Percentiles rank a stretch among this genome's conserved stretches.
phyloP scores from a whole-genome alignment of 2,329 filamentous ascomycete species.

The Aspergillus hiratsukae region DNA sequence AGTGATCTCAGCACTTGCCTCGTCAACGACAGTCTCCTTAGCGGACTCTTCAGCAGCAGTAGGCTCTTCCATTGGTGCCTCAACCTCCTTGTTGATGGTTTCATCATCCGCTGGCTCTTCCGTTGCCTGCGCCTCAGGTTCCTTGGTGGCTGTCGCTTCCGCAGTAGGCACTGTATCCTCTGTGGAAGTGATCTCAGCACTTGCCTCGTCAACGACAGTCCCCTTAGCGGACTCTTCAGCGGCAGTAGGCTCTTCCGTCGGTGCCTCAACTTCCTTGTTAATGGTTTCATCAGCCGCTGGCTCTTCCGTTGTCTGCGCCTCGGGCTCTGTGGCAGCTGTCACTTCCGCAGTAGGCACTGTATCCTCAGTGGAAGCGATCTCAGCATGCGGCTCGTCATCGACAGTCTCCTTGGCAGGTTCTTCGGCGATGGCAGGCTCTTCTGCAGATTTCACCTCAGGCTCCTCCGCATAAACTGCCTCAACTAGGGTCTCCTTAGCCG shows the following conservation, averaged over 20 bases:
- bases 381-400: neutral
- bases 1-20: neutral
- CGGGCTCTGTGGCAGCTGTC: slow-evolving; percentile 7
- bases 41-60: slow-evolving; percentile 5
- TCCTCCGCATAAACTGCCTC: slow-evolving; percentile 3
- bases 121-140: slow-evolving; percentile 3
- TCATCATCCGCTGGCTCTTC: slow-evolving; percentile 10
- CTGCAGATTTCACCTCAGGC: neutral
- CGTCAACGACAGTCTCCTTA: slow-evolving; percentile 7
- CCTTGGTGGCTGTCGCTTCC: slow-evolving; percentile 10
- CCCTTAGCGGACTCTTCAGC: slow-evolving; percentile 6
- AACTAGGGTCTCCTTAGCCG: neutral
- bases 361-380: slow-evolving; percentile 3
- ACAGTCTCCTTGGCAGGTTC: slow-evolving; percentile 6
- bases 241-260: slow-evolving; percentile 4
- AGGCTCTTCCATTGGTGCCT: slow-evolving; percentile 4
- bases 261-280: slow-evolving; percentile 3
- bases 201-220: slow-evolving; percentile 1
- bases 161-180: neutral
- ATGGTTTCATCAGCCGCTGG: slow-evolving; percentile 5
- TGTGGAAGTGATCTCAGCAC: neutral
- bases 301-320: slow-evolving; percentile 8
- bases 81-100: slow-evolving; percentile 4
- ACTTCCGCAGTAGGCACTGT: neutral
- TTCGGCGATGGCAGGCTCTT: neutral